These are phyloP conservation scores for Termitomyces sp. DNA, from an alignment of 768 basidiomycete genomes.

Conservation along the genomic window DNA sequence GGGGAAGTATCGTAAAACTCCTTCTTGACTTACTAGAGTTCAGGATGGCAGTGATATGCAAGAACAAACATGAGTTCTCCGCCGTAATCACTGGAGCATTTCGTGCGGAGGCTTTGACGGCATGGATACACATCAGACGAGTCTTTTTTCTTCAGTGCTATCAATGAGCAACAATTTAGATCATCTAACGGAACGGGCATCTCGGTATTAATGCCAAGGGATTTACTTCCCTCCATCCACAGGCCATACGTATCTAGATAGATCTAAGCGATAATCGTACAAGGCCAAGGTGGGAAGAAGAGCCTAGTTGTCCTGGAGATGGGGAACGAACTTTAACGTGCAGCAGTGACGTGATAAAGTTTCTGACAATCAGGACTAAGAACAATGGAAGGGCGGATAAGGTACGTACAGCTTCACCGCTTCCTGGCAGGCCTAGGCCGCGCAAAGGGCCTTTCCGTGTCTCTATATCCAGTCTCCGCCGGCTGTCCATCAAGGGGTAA, in stretches of 20 bases:
- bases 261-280: background rate
- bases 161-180: background rate
- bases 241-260: background rate
- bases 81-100: too few species aligned
- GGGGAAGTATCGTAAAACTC: too few species aligned
- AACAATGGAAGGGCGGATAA: background rate
- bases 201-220: too few species aligned
- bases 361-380: background rate
- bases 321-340: too few species aligned
- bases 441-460: constrained; percentile 48
- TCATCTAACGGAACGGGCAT: too few species aligned
- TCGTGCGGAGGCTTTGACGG: background rate
- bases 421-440: constrained; percentile 63
- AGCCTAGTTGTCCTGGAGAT: too few species aligned
- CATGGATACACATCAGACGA: background rate
- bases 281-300: too few species aligned
- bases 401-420: constrained; percentile 18
- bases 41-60: too few species aligned
- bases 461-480: background rate
- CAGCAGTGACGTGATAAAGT: too few species aligned
- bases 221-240: background rate
- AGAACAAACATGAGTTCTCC: too few species aligned
- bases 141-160: background rate
- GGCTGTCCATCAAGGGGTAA: background rate
- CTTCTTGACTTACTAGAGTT: too few species aligned